Conservation (phyloP, 2,329 filamentous ascomycete species). For the Hypocreales sp. region DNA sequence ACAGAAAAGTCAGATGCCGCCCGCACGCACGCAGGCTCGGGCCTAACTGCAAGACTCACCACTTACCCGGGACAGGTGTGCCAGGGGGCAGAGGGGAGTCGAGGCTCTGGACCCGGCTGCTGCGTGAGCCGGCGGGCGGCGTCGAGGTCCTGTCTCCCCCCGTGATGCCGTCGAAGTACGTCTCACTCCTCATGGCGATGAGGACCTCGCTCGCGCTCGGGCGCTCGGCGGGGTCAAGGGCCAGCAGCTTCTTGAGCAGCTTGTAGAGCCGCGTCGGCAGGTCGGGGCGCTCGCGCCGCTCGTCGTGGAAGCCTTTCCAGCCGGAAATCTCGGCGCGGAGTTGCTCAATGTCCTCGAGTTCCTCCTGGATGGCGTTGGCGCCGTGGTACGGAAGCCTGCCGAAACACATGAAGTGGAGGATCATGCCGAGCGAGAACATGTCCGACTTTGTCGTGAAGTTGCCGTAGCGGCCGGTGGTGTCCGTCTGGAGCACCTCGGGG, state of each 20-base stretch:
- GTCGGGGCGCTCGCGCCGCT: slow-evolving; percentile 59
- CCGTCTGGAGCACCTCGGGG: slow-evolving; percentile 71
- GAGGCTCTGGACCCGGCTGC: slow-evolving; percentile 35
- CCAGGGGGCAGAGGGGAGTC: slow-evolving; percentile 35
- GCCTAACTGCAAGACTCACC: slow-evolving; percentile 7
- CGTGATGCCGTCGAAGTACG: slow-evolving; percentile 25
- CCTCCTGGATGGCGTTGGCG: slow-evolving; percentile 75
- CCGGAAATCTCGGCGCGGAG: slow-evolving; percentile 71
- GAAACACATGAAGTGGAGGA: slow-evolving; percentile 96
- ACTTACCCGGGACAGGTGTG: slow-evolving; percentile 30
- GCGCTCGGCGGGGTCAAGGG: slow-evolving; percentile 58
- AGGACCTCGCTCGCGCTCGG: slow-evolving; percentile 81
- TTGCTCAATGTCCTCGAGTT: slow-evolving; percentile 78
- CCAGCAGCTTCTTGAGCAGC: slow-evolving; percentile 66
- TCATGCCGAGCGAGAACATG: slow-evolving; percentile 97
- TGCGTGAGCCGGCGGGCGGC: slow-evolving; percentile 23
- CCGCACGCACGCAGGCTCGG: too few species aligned
- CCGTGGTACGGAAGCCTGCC: slow-evolving; percentile 71
- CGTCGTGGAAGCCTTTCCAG: slow-evolving; percentile 79
- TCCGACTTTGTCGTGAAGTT: slow-evolving; percentile 97
- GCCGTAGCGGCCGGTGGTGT: slow-evolving; percentile 55
- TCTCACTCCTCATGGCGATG: slow-evolving; percentile 57
- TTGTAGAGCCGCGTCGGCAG: slow-evolving; percentile 76
- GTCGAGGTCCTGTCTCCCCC: slow-evolving; percentile 16
- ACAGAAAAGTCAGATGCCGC: too few species aligned